These are phyloP conservation scores for Cladosporium sphaerospermum DNA, from an alignment of 2,329 filamentous ascomycete genomes.

Conservation along the genomic window DNA sequence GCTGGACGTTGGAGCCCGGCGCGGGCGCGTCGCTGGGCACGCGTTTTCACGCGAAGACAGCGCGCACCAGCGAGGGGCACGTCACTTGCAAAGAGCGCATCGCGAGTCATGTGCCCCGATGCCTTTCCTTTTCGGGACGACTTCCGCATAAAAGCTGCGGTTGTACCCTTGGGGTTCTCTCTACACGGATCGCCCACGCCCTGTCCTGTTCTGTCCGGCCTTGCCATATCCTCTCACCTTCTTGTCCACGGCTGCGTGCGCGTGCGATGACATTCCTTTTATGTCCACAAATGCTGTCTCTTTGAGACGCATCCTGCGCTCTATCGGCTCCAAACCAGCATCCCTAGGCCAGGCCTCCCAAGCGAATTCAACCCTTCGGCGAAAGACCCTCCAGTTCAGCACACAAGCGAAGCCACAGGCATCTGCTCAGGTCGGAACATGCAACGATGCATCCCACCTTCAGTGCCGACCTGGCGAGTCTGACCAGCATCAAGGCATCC, in stretches of 20 bases:
- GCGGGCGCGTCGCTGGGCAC: too few species aligned
- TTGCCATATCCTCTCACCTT: too few species aligned
- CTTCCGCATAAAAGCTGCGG: background rate
- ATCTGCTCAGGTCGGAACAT: background rate
- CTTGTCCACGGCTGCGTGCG: background rate
- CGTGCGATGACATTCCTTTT: background rate
- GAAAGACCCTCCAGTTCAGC: background rate
- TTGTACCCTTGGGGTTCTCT: too few species aligned
- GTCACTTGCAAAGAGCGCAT: too few species aligned
- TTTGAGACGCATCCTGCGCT: constrained; percentile 9
- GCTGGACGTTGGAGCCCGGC: too few species aligned
- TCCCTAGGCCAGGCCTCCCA: too few species aligned
- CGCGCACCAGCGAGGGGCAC: too few species aligned
- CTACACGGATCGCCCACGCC: too few species aligned
- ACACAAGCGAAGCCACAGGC: background rate
- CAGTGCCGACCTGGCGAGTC: background rate
- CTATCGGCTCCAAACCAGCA: constrained; percentile 1
- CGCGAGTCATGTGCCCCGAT: too few species aligned
- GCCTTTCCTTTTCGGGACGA: background rate
- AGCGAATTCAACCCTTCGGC: too few species aligned
- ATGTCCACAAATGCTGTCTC: constrained; percentile 11
- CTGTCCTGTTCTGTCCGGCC: too few species aligned
- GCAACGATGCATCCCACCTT: background rate
- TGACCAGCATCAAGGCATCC: background rate
- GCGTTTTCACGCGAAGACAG: too few species aligned